Evolutionary conservation across 345 rosid genomes (phyloP).

Genomic region (Carallia brachiata): DNA sequence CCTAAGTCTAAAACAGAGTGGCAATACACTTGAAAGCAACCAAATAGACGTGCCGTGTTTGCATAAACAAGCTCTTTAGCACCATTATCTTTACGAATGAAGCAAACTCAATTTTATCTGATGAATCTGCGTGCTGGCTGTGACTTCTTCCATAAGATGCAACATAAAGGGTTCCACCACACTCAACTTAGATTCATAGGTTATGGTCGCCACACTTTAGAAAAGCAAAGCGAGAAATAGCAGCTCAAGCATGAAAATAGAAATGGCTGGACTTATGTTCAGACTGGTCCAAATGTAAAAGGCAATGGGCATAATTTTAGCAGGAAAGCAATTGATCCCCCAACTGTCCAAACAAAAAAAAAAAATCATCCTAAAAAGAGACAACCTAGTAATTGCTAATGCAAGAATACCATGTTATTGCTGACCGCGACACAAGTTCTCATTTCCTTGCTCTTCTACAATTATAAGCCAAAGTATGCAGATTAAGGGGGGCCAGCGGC

Average conservation of each 20-base stretch:
- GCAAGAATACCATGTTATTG: not conserved
- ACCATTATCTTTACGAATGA: too few species aligned
- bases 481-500: not conserved
- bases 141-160: too few species aligned
- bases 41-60: too few species aligned
- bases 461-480: not conserved
- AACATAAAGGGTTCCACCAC: not conserved
- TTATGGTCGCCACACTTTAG: not conserved
- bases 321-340: not conserved
- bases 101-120: too few species aligned
- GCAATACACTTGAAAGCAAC: too few species aligned
- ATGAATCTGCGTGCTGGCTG: too few species aligned
- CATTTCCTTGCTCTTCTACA: not conserved
- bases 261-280: too few species aligned
- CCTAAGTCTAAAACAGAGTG: too few species aligned
- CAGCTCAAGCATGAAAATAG: not conserved
- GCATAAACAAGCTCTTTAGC: too few species aligned
- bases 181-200: not conserved
- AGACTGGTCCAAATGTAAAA: not conserved
- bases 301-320: not conserved
- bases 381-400: not conserved
- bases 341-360: too few species aligned
- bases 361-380: too few species aligned
- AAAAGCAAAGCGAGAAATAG: not conserved
- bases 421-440: not conserved